Conservation (phyloP, 352 stramenopile genomes). For the Pythium volutum region DNA sequence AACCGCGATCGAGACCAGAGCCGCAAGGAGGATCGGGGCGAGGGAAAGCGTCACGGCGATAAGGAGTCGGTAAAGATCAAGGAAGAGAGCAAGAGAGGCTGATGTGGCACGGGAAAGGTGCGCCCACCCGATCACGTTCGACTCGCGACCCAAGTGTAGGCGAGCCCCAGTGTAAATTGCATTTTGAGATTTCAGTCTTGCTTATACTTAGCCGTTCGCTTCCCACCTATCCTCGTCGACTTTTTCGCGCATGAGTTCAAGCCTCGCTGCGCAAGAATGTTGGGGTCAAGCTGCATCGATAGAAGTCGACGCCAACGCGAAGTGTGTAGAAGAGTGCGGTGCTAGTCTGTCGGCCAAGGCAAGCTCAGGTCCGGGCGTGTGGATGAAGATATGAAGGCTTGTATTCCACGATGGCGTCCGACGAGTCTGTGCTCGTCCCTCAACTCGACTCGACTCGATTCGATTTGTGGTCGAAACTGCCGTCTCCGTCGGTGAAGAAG, state of each 20-base stretch:
- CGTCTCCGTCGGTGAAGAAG: background rate
- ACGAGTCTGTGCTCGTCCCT: no score
- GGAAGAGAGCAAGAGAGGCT: conserved; percentile 9
- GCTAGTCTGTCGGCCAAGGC: background rate
- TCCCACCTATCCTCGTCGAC: background rate
- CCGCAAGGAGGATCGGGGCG: conserved; percentile 7
- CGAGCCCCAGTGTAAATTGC: conserved; percentile 11
- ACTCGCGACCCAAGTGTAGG: background rate
- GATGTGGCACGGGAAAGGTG: background rate
- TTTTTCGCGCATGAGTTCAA: background rate
- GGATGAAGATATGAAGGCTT: no score
- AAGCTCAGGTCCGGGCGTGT: background rate
- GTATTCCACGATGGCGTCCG: no score
- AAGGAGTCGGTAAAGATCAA: conserved; percentile 16
- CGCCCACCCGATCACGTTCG: background rate
- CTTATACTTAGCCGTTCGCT: conserved; percentile 6
- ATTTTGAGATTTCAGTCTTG: conserved; percentile 18
- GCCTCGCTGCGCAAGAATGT: background rate
- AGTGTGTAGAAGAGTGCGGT: background rate
- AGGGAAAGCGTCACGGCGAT: conserved; percentile 6
- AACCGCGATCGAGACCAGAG: conserved; percentile 1
- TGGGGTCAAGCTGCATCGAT: background rate
- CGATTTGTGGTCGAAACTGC: no score
- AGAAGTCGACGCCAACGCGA: background rate
- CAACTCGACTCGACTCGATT: no score